phyloP scores from a whole-genome alignment of 805 yeast genomes.

The Sungouiozyma intestinalis region DNA sequence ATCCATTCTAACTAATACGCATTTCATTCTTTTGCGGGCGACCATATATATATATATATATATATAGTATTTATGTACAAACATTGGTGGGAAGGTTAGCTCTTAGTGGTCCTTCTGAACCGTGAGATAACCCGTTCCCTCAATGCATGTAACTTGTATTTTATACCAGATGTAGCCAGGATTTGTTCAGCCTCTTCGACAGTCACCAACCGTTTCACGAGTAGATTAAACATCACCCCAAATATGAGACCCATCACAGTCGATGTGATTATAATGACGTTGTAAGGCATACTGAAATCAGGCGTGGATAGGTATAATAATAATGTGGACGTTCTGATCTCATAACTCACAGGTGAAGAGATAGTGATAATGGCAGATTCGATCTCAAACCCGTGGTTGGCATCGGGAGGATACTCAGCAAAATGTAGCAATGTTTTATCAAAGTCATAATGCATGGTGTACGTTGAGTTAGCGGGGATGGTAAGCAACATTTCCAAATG shows the following conservation, averaged over 20 bases:
- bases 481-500: constrained; percentile 61
- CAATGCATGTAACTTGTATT: constrained; percentile 14
- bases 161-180: constrained; percentile 10
- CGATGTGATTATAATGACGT: constrained; percentile 86
- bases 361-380: constrained; percentile 80
- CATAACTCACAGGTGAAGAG: constrained; percentile 34
- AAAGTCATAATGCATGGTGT: constrained; percentile 62
- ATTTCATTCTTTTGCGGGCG: constrained; percentile 1
- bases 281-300: constrained; percentile 97
- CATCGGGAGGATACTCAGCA: constrained; percentile 98
- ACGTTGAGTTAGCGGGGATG: constrained; percentile 53
- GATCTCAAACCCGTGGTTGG: constrained; percentile 92
- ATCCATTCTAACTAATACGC: constrained; percentile 52
- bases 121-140: constrained; percentile 6
- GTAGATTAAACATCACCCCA: constrained; percentile 72
- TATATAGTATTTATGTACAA: background rate
- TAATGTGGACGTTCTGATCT: constrained; percentile 75
- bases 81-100: background rate
- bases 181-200: constrained; percentile 52
- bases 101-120: no score
- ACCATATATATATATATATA: background rate
- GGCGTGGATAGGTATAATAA: constrained; percentile 87
- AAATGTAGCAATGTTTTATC: constrained; percentile 78
- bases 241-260: constrained; percentile 88
- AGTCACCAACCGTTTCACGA: constrained; percentile 64